Conservation (phyloP, 805 yeast species). For the Pichia thaimueangensis region DNA sequence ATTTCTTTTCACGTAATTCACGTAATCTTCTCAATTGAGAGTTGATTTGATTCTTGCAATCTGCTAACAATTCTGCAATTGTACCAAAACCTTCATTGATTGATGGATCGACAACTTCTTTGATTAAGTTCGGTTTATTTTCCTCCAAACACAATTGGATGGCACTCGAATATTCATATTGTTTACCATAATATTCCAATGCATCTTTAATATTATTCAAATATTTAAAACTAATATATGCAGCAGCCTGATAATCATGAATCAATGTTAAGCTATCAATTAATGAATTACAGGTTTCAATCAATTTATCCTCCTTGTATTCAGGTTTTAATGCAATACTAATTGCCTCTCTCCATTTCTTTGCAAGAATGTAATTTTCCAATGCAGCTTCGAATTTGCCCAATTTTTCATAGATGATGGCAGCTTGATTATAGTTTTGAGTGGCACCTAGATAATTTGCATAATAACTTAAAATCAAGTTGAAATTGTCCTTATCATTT, state of each 20-base stretch:
- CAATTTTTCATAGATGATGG: conserved; percentile 66
- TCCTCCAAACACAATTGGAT: conserved; percentile 53
- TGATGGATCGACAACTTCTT: conserved; percentile 59
- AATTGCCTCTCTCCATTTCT: conserved; percentile 83
- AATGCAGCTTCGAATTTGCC: conserved; percentile 53
- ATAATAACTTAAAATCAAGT: conserved; percentile 48
- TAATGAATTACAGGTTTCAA: conserved; percentile 51
- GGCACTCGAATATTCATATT: conserved; percentile 70
- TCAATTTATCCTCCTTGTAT: conserved; percentile 32
- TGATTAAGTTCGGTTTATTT: conserved; percentile 40
- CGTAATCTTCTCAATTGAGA: conserved; percentile 82
- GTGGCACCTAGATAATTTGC: conserved; percentile 56
- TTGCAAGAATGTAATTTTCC: conserved; percentile 61
- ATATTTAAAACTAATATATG: conserved; percentile 60
- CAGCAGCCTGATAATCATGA: conserved; percentile 75
- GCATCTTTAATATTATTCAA: conserved; percentile 58
- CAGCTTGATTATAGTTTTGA: conserved; percentile 69
- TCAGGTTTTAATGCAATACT: conserved; percentile 43
- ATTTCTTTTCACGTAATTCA: conserved; percentile 78
- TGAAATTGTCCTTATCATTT: conserved; percentile 48
- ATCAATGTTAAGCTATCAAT: conserved; percentile 56
- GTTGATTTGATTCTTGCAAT: conserved; percentile 76
- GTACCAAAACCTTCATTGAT: conserved; percentile 84
- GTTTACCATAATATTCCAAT: conserved; percentile 63
- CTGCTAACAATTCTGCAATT: conserved; percentile 86